Evolutionary conservation across 2,329 filamentous ascomycete species (phyloP), one percentile per base, ranked within the genome.

Genomic region (Ilyonectria robusta): DNA sequence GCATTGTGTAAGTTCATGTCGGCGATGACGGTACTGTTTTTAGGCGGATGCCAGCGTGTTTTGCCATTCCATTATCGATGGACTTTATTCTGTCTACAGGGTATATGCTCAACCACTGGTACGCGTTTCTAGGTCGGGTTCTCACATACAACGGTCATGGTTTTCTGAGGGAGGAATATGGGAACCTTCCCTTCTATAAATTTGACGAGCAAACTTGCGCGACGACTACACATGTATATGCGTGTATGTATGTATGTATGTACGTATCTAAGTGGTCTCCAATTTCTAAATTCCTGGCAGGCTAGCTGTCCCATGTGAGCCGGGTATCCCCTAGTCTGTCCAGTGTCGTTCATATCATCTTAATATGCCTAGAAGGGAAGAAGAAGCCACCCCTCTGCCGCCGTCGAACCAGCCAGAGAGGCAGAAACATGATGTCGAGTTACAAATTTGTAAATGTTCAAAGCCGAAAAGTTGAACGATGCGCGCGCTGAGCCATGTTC

Each of bases 341-440:
- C 37, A 40, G 33, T 21, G 50, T 37, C 56, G 59, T 58, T 66
- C 63, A 46, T 62, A 42, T 54, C 63, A 51, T 66, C 21, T 62
- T 58, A 58, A 46, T 61, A 51, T 59, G 29, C 46, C 40, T 21
- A 48, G 51, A 57, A 65, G 37, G n/a, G 19, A 53, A 61, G 40
- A 35, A 56, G 26, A 37, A n/a, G 21, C 21, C 47, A 35, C 62
- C 50, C 26, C 62, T 51, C 51, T 47, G 26, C n/a, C 29, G 31
- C 35, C 47, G 29, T 50, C 21, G 53, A 33, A 21, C 58, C 23
- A 57, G 53, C 58, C 59, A 58, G 53, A 66, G 40, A 54, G 21
- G 53, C 63, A 61, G 47, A n/a, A 44, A 21, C 53, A 56, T 61
- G 17, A 48, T 51, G 46, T 26, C 44, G 46, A 46, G 51, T 57